Evolutionary conservation across 2,329 filamentous ascomycete genomes (phyloP).

Genomic region (Grosmannia serpens): DNA sequence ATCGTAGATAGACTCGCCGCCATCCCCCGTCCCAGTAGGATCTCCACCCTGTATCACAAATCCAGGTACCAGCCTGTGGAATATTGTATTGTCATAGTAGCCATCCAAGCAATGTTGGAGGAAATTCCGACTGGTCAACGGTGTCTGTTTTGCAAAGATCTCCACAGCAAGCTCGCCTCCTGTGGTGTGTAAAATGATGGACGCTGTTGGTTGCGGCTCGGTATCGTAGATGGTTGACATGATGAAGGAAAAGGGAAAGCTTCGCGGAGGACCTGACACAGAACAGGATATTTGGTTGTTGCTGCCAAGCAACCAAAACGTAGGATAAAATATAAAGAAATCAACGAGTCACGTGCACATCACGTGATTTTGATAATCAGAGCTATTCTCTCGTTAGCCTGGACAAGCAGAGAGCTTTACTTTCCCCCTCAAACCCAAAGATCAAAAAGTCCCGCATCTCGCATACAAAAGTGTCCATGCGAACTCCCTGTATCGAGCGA

Average conservation of each 20-base stretch:
- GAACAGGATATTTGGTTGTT: neutral
- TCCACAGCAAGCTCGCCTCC: slow-evolving; percentile 82
- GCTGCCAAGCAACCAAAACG: neutral
- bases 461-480: neutral
- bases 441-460: slow-evolving; percentile 7
- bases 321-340: neutral
- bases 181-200: slow-evolving; percentile 82
- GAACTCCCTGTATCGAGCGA: neutral
- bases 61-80: slow-evolving; percentile 82
- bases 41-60: slow-evolving; percentile 95
- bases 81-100: slow-evolving; percentile 88
- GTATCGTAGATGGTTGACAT: slow-evolving; percentile 94
- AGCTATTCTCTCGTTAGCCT: neutral
- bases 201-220: slow-evolving; percentile 87
- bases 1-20: slow-evolving; percentile 86
- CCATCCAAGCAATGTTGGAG: slow-evolving; percentile 88
- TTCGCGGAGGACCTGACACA: neutral
- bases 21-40: slow-evolving; percentile 82
- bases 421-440: neutral
- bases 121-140: slow-evolving; percentile 87
- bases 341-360: neutral
- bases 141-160: slow-evolving; percentile 89
- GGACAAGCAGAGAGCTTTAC: slow-evolving; percentile 4
- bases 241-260: neutral
- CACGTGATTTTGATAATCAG: neutral